Evolutionary conservation across 2,329 filamentous ascomycete genomes (phyloP).

Genomic region (Tolypocladium inflatum): DNA sequence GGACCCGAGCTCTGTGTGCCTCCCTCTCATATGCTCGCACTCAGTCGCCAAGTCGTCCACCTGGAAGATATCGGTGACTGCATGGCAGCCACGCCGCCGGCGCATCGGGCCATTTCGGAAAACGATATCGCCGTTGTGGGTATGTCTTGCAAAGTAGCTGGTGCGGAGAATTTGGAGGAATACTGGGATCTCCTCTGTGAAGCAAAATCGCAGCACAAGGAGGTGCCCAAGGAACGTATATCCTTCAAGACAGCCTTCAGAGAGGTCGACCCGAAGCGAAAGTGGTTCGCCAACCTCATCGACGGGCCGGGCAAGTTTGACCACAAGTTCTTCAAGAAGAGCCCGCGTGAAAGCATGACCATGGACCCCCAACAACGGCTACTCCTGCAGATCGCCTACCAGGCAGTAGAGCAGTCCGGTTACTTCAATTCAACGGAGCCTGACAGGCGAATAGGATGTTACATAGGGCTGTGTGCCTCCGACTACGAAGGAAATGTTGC

Average conservation of each 20-base stretch:
- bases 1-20: not conserved
- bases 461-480: conserved; percentile 20
- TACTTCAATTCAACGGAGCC: conserved; percentile 6
- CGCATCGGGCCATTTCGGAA: not conserved
- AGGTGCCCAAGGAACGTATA: not conserved
- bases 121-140: conserved; percentile 27
- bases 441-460: conserved; percentile 18
- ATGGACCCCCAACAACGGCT: conserved; percentile 31
- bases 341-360: conserved; percentile 21
- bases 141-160: conserved; percentile 27
- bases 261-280: not conserved
- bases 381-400: conserved; percentile 29
- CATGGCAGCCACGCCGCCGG: not conserved
- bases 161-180: conserved; percentile 20
- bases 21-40: not conserved
- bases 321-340: conserved; percentile 30
- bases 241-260: not conserved
- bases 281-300: conserved; percentile 14
- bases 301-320: conserved; percentile 21
- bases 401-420: conserved; percentile 22
- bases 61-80: not conserved
- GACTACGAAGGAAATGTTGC: conserved; percentile 33
- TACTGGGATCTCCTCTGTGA: conserved; percentile 19
- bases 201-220: conserved; percentile 5
- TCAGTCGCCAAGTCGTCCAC: not conserved